Conservation (phyloP, 2,329 filamentous ascomycete species). For the Neofusicoccum sp. region DNA sequence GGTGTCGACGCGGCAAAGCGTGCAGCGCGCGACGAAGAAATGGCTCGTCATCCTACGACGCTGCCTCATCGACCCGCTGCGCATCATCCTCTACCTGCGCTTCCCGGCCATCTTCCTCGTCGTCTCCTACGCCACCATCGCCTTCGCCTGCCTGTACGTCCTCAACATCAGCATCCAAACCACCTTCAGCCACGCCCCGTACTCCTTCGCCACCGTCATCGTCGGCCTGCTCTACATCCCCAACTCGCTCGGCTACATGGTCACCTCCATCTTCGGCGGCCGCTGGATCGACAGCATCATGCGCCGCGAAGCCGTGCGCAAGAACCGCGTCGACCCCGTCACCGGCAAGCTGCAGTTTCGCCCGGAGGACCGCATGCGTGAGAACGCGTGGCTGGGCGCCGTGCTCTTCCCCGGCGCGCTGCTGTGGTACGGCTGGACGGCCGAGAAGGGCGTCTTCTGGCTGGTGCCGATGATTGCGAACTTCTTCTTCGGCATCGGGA, state of each 20-base stretch:
- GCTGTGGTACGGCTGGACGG: conserved; percentile 40
- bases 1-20: conserved; percentile 35
- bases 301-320: conserved; percentile 38
- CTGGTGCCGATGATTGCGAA: conserved; percentile 38
- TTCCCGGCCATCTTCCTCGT: conserved; percentile 39
- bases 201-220: conserved; percentile 36
- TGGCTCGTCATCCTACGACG: conserved; percentile 29
- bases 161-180: conserved; percentile 41
- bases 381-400: conserved; percentile 40
- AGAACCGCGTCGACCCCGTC: conserved; percentile 34
- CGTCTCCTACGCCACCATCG: conserved; percentile 41
- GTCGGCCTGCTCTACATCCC: conserved; percentile 42
- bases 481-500: conserved; percentile 42
- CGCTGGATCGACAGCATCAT: conserved; percentile 42
- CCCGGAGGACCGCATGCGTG: conserved; percentile 41
- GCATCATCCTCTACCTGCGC: conserved; percentile 37
- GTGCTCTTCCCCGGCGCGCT: conserved; percentile 36
- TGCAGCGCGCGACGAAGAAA: conserved; percentile 32
- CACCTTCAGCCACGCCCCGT: conserved; percentile 34
- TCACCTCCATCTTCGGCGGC: conserved; percentile 37
- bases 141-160: conserved; percentile 39
- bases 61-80: conserved; percentile 40
- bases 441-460: conserved; percentile 33
- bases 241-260: conserved; percentile 35
- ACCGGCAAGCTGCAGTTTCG: conserved; percentile 34